Evolutionary conservation across 2,329 filamentous ascomycete species (phyloP).

Genomic region (Cladorrhinum sp.): DNA sequence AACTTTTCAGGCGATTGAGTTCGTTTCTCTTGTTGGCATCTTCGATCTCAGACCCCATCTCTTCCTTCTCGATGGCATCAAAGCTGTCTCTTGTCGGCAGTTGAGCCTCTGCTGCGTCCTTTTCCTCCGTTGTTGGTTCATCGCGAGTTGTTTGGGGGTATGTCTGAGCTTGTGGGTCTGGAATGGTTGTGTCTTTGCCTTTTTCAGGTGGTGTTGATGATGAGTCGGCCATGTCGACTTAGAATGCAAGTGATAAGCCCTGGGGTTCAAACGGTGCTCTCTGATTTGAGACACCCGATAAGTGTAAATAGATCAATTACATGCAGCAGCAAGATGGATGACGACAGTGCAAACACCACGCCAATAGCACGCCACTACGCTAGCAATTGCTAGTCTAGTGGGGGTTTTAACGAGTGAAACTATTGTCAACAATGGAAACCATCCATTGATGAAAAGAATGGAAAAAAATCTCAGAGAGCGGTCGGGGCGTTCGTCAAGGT

Average conservation of each 20-base stretch:
- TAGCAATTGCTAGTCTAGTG: neutral
- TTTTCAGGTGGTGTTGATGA: neutral
- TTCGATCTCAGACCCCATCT: conserved; percentile 3
- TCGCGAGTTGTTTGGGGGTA: conserved; percentile 6
- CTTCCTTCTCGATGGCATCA: conserved; percentile 17
- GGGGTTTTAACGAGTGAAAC: neutral
- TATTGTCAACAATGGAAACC: neutral
- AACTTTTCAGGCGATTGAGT: conserved; percentile 46
- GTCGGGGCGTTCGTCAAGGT: neutral
- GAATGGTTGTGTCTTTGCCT: neutral
- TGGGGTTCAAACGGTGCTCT: neutral
- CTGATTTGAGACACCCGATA: neutral
- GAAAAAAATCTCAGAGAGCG: neutral
- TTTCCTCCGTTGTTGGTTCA: neutral
- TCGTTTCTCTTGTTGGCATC: conserved; percentile 31
- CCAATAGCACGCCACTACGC: conserved; percentile 3
- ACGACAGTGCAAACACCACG: neutral
- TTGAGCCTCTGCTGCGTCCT: conserved; percentile 6
- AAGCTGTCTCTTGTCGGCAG: neutral
- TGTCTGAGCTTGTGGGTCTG: neutral
- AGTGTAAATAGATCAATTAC: neutral
- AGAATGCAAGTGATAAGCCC: neutral
- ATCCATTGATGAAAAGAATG: neutral
- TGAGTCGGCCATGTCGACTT: conserved; percentile 4
- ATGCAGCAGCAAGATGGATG: neutral